phyloP scores from a whole-genome alignment of 495 filamentous ascomycete genomes.

The Penicillium macrosclerotiorum region DNA sequence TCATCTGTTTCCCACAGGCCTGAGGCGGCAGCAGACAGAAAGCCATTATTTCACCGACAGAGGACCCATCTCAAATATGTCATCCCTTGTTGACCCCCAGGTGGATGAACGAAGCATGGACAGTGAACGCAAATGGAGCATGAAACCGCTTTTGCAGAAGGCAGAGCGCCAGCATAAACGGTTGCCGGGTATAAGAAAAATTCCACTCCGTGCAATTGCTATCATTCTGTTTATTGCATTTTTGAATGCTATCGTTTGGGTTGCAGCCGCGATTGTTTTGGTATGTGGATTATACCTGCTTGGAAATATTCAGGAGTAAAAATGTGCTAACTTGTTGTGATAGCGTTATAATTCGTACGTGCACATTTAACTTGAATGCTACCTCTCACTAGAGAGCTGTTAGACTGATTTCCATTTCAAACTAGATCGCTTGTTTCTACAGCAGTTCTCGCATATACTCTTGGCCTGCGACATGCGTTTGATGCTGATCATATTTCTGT shows the following conservation, averaged over 20 bases:
- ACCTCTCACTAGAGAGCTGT: not conserved
- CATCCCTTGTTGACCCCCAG: conserved; percentile 2
- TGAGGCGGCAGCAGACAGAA: not conserved
- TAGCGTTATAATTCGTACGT: conserved; percentile 41
- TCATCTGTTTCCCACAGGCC: not conserved
- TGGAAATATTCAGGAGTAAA: not conserved
- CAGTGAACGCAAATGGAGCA: conserved; percentile 31
- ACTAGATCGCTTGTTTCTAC: conserved; percentile 69
- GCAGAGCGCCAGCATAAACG: conserved; percentile 44
- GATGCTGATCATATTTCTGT: conserved; percentile 95
- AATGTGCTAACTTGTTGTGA: conserved; percentile 3
- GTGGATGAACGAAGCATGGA: conserved; percentile 16
- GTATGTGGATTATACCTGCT: conserved; percentile 24
- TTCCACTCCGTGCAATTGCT: conserved; percentile 64
- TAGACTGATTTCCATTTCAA: not conserved
- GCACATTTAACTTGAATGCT: not conserved
- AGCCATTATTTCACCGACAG: not conserved
- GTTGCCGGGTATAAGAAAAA: conserved; percentile 48
- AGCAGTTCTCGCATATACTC: conserved; percentile 80
- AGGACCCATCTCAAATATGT: not conserved
- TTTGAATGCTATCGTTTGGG: conserved; percentile 72
- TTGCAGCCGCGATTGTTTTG: conserved; percentile 66
- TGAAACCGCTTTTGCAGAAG: conserved; percentile 31
- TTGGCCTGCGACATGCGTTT: conserved; percentile 90
- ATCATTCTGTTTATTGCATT: conserved; percentile 65